Evolutionary conservation across 2,329 filamentous ascomycete genomes (phyloP).

Genomic region (Fusarium proliferatum): DNA sequence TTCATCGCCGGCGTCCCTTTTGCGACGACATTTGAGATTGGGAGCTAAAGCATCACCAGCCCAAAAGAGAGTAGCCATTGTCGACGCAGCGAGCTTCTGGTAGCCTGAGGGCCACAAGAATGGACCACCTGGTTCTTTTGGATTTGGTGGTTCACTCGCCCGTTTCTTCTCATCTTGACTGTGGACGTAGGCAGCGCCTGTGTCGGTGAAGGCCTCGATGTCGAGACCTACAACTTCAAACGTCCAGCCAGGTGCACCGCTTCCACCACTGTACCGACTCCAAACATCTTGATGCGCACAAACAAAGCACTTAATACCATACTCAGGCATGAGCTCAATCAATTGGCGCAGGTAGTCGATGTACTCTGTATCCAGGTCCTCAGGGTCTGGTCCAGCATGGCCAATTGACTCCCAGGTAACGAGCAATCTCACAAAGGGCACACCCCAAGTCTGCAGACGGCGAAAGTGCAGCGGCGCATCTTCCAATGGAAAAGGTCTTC

Average conservation of each 20-base stretch:
- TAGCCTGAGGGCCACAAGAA: conserved; percentile 54
- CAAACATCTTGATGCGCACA: conserved; percentile 58
- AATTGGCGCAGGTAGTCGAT: conserved; percentile 52
- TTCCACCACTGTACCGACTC: conserved; percentile 56
- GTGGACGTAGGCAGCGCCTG: conserved; percentile 51
- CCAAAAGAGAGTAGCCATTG: conserved; percentile 47
- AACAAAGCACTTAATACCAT: conserved; percentile 56
- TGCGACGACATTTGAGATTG: conserved; percentile 39
- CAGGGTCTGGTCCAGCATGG: conserved; percentile 48
- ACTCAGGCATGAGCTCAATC: conserved; percentile 51
- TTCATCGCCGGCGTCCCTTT: conserved; percentile 26
- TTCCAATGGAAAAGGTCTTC: conserved; percentile 52
- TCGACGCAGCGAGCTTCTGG: conserved; percentile 52
- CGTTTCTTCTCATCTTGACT: conserved; percentile 49
- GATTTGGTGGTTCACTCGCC: conserved; percentile 39
- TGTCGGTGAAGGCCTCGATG: conserved; percentile 50
- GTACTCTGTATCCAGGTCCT: conserved; percentile 53
- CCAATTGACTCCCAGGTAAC: conserved; percentile 57
- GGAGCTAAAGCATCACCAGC: conserved; percentile 47
- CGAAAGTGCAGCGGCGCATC: conserved; percentile 54
- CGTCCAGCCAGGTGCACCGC: conserved; percentile 56
- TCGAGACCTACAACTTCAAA: conserved; percentile 55
- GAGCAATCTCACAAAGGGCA: conserved; percentile 53
- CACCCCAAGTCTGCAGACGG: conserved; percentile 53
- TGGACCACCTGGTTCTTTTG: conserved; percentile 50